Base-by-base conservation (phyloP, 2,329 filamentous ascomycete species). In the Penicillium sp. region DNA sequence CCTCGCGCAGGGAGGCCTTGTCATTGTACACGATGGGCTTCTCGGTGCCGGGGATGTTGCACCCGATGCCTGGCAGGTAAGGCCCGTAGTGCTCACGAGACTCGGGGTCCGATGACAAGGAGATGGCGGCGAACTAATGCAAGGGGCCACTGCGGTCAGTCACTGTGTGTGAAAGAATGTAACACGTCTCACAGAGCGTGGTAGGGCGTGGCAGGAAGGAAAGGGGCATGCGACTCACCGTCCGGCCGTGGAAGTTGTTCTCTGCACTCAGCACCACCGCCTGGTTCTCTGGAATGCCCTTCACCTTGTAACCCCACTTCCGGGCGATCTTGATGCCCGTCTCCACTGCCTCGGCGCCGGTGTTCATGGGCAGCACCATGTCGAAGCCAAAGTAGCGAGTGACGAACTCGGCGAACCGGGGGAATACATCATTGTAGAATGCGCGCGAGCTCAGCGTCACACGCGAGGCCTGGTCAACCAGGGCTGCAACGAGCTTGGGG, bases 341-440 rank as follows among this genome's bases (percentile, higher is more conserved):
- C 77, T 97, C 91, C 23, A 95, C 89, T 7, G 91, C 91, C 71
- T 97, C 91, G 15, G 91, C 91, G 43, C 91, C 91, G 2, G 91
- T 97, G 75, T 96, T 96, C 90, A 97, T 96, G 51, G 91, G 91
- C 66, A 97, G 71, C 21, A 95, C 88, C 91, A 96, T 96, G 69
- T 97, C 91, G 65, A 94, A 97, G 47, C 88, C 89, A 65, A 96
- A 95, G 63, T 87, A 83, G 53, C 80, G 71, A 55, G 87, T 90
- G 50, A 95, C 84, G 71, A 93, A 95, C 70, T 95, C 84, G 5
- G 91, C 91, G 76, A 94, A 97, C 51, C 85, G 83, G 43, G 91
- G 91, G 72, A 97, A 97, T 49, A 97, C 93, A 73, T 97, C 91
- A 66, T 97, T 98, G 78, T 97, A 84, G 73, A 97, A 98, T 36